Conservation (phyloP, 805 yeast species). For the Lipomyces yamanashiensis region DNA sequence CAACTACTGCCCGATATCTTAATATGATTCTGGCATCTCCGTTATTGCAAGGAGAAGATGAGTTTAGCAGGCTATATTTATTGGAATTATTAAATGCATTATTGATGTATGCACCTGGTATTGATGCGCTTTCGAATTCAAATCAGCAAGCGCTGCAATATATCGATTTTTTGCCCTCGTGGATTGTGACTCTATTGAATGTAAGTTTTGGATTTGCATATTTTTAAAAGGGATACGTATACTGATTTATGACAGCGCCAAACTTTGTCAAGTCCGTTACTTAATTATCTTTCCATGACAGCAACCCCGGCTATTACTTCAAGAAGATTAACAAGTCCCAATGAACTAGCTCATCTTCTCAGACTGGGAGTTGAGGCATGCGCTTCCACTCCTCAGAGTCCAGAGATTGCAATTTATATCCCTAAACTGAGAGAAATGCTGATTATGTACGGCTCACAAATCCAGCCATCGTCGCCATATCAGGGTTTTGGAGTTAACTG, state of each 20-base stretch:
- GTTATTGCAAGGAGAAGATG: constrained; percentile 8
- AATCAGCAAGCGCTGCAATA: constrained; percentile 7
- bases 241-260: constrained; percentile 10
- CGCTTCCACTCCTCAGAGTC: constrained; percentile 24
- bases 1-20: too few species aligned
- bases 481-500: constrained; percentile 15
- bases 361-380: constrained; percentile 32
- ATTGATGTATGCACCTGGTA: constrained; percentile 19
- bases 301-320: constrained; percentile 29
- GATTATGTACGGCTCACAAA: background rate
- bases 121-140: background rate
- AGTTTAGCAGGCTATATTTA: constrained; percentile 1
- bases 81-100: constrained; percentile 23
- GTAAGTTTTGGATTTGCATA: constrained; percentile 13
- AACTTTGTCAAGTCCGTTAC: constrained; percentile 21
- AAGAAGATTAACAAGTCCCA: constrained; percentile 2
- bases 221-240: background rate
- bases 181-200: constrained; percentile 26
- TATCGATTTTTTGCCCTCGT: constrained; percentile 19
- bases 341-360: constrained; percentile 13
- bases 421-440: constrained; percentile 28
- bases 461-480: background rate
- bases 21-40: constrained; percentile 6
- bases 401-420: constrained; percentile 28
- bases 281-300: constrained; percentile 19